Evolutionary conservation across 345 rosid genomes (phyloP), one percentile per base, ranked within the genome.

Genomic region (Brassica carinata): DNA sequence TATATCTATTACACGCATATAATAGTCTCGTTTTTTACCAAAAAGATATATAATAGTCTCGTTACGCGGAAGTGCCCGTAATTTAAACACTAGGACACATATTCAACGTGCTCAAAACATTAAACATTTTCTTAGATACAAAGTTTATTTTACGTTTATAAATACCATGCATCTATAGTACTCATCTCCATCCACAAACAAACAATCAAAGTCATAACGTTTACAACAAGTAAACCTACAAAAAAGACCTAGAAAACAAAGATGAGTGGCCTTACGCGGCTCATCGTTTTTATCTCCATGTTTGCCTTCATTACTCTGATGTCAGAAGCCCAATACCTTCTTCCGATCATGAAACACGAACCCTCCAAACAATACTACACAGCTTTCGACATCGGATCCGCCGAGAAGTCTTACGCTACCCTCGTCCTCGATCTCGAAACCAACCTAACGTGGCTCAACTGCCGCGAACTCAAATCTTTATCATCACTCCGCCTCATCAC

Each of bases 291-390:
- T 2, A 11, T 75, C 40, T 61, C 51, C 62, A 64, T 75, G 43
- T 57, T 77, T 1, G 30, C 68, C 6, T 0, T 69, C 27, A 5
- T 26, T 29, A 17, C 70, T 69, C 67, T 66, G 9, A 27, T 61
- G 38, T 51, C 72, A 27, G 62, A 63, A 3, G 48, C 81, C 0
- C 73, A 76, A 14, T 69, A 33, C 34, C 31, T 68, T 23, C 82
- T 88, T 73, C 92, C 91, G 0, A 72, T 89, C 45, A 29, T 66
- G 2, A 86, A 87, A 68, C 87, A 88, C 73, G 69, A 73, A 3
- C 7, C 82, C 30, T 79, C 87, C 34, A 85, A 72, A 13, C 91
- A 85, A 65, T 83, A 83, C 71, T 77, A 77, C 73, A 82, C 91
- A 71, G 51, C 76, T 13, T n/a, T 88, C 40, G 33, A 74, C 18